Conservation (phyloP, 306 rosid species). For the Alnus glutinosa region DNA sequence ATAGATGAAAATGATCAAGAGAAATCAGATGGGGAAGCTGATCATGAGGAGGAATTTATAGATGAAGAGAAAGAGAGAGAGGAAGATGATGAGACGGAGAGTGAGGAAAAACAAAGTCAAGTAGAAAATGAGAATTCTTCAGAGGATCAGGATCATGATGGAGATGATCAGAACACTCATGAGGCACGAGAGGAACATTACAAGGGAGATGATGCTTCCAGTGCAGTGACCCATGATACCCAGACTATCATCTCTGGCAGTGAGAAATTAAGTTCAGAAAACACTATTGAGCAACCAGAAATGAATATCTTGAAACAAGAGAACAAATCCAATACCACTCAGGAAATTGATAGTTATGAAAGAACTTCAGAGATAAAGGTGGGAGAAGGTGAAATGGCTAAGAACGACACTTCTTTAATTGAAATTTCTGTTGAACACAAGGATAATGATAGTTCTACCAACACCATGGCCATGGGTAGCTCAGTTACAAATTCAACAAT, state of each 20-base stretch:
- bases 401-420: slow-evolving; percentile 33
- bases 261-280: slow-evolving; percentile 41
- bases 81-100: slow-evolving; percentile 47
- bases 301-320: slow-evolving; percentile 36
- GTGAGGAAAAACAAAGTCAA: slow-evolving; percentile 45
- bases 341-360: slow-evolving; percentile 32
- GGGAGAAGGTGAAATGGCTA: slow-evolving; percentile 33
- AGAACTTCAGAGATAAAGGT: slow-evolving; percentile 39
- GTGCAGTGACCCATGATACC: slow-evolving; percentile 88
- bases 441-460: slow-evolving; percentile 33
- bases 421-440: slow-evolving; percentile 32
- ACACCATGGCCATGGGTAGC: slow-evolving; percentile 21
- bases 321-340: slow-evolving; percentile 23
- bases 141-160: slow-evolving; percentile 42
- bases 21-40: slow-evolving; percentile 48
- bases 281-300: slow-evolving; percentile 39
- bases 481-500: slow-evolving; percentile 30
- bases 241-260: slow-evolving; percentile 41
- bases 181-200: slow-evolving; percentile 94
- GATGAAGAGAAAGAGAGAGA: slow-evolving; percentile 64
- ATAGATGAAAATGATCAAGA: slow-evolving; percentile 77
- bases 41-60: slow-evolving; percentile 53
- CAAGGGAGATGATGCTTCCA: slow-evolving; percentile 94
- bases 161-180: slow-evolving; percentile 39
- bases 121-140: slow-evolving; percentile 43